These are phyloP conservation scores for Myxozyma sirexii DNA, from an alignment of 805 yeast genomes.

Conservation along the genomic window DNA sequence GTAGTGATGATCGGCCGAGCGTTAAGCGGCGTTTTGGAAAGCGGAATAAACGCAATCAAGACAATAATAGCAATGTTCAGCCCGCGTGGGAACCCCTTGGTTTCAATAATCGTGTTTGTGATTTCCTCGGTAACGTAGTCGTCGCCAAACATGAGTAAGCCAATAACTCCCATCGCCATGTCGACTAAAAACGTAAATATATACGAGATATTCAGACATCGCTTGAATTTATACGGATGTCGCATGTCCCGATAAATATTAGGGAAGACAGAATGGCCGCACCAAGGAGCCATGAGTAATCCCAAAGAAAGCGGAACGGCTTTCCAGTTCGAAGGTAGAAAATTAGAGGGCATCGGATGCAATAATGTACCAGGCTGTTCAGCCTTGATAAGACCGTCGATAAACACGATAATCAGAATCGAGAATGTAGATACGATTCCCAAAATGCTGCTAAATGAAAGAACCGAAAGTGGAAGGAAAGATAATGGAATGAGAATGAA, in stretches of 20 bases:
- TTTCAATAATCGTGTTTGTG: constrained; percentile 70
- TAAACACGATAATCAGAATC: constrained; percentile 59
- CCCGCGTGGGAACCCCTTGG: constrained; percentile 67
- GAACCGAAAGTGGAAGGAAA: constrained; percentile 70
- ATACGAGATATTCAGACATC: constrained; percentile 59
- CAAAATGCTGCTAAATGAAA: constrained; percentile 67
- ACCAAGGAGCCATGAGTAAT: constrained; percentile 63
- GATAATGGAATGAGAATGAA: constrained; percentile 76
- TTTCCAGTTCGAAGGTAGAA: constrained; percentile 66
- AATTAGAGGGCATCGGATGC: constrained; percentile 62
- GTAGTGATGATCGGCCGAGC: constrained; percentile 81
- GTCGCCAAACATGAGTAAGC: constrained; percentile 80
- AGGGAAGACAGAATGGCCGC: constrained; percentile 84
- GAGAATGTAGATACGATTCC: constrained; percentile 74
- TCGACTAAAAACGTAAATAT: constrained; percentile 61
- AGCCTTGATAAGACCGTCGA: constrained; percentile 65
- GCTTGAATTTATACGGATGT: constrained; percentile 62
- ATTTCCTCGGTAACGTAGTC: constrained; percentile 42
- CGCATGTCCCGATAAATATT: constrained; percentile 75
- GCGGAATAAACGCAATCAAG: constrained; percentile 77
- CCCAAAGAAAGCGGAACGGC: constrained; percentile 49
- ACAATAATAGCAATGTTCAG: constrained; percentile 56
- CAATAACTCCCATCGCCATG: constrained; percentile 61
- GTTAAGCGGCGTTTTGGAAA: constrained; percentile 81
- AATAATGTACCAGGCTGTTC: constrained; percentile 75